Base-by-base conservation (phyloP, 2,329 filamentous ascomycete genomes). In the Penicillium thymicola region DNA sequence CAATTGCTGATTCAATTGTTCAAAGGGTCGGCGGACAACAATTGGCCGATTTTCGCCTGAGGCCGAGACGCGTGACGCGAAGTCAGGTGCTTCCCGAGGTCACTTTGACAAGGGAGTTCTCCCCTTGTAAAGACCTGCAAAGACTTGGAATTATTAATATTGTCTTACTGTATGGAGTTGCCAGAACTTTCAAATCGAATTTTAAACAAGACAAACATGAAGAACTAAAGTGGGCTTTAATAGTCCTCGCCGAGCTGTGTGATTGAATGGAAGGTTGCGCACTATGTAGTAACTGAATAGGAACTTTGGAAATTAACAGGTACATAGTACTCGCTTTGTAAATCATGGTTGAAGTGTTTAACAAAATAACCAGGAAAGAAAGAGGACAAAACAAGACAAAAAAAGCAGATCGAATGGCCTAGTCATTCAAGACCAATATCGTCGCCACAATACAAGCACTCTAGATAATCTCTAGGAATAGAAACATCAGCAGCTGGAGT, bases 1-100 rank as follows among this genome's bases (percentile, higher is more conserved):
- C 49, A 51, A 45, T 44, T 51, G 49, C 11, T 27, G 40, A 11
- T 34, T 21, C 18, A 32, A 11, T 27, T 10, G 41, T 21, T 42
- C 37, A 13, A 38, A 38, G 36, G 50, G 32, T 53, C 51, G 57
- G 58, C 61, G 57, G 59, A 58, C 59, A 61, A 63, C 58, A 57
- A 53, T 59, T 59, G 54, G 52, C 58, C 59, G 47, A 60, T 62
- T 54, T 53, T 27, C 58, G 67, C 66, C 68, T 69, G 57, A 72
- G 69, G 66, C 68, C 55, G 60, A 53, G 53, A 65, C 59, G 59
- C 66, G 63, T 62, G 64, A 72, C 68, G 66, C 67, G 66, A 67
- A 64, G 65, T 70, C 66, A 70, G 63, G 66, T 71, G 68, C 50
- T 41, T 36, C 23, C 41, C 14, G 41, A 40, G 13, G 7, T 23